Percentiles rank a stretch among this genome's conserved stretches.
Evolutionary conservation across 768 basidiomycete species (phyloP).

Genomic region (Pleurotus cornucopiae): DNA sequence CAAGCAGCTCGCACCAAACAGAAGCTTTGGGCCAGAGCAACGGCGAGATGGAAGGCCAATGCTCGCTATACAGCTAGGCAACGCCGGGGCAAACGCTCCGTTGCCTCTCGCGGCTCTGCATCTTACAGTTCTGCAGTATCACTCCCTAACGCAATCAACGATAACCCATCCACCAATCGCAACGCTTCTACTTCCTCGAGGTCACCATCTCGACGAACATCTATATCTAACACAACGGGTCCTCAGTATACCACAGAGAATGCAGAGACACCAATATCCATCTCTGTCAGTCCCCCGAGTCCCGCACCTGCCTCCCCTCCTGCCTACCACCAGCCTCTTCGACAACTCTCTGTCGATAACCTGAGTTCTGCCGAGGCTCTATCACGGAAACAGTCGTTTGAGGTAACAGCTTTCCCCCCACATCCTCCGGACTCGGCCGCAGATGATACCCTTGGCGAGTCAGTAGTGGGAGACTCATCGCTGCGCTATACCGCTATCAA

Average conservation of each 20-base stretch:
- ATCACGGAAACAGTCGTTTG: conserved; percentile 11
- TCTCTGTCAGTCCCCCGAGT: conserved; percentile 16
- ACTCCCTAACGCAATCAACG: conserved; percentile 9
- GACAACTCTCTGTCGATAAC: conserved; percentile 7
- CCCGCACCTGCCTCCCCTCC: conserved; percentile 29
- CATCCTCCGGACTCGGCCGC: not conserved
- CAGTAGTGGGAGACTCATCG: not conserved
- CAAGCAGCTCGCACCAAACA: conserved; percentile 47
- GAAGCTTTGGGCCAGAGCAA: conserved; percentile 61
- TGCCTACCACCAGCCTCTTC: conserved; percentile 38
- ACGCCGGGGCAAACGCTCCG: conserved; percentile 42
- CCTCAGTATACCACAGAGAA: conserved; percentile 12
- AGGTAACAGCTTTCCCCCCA: conserved; percentile 14
- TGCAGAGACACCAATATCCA: conserved; percentile 9
- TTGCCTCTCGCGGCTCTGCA: conserved; percentile 16
- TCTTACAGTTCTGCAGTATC: conserved; percentile 23
- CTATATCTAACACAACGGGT: conserved; percentile 15
- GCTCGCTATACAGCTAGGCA: conserved; percentile 58
- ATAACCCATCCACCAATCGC: conserved; percentile 6
- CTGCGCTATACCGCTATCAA: conserved; percentile 23
- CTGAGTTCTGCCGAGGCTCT: conserved; percentile 6
- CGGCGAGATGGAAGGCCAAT: conserved; percentile 65
- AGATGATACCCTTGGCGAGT: not conserved
- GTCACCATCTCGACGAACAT: conserved; percentile 26
- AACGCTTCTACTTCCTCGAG: conserved; percentile 16